These are phyloP conservation scores for Trichoderma lentiforme DNA, from an alignment of 2,329 filamentous ascomycete genomes.

Conservation along the genomic window DNA sequence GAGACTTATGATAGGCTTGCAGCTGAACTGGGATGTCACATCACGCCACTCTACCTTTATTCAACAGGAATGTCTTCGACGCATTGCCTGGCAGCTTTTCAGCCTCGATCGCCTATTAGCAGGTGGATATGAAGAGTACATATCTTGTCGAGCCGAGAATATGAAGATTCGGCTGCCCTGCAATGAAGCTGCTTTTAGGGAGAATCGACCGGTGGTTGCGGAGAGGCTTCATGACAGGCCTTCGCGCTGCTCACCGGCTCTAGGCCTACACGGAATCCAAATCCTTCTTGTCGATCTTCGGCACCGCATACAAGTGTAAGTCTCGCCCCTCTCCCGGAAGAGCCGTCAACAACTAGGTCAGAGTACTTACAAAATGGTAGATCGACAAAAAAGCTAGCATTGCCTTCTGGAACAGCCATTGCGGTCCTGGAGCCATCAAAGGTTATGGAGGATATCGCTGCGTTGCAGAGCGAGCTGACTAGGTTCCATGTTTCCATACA, in stretches of 20 bases:
- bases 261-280: slow-evolving; percentile 35
- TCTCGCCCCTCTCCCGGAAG: not conserved
- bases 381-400: slow-evolving; percentile 28
- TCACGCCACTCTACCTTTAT: slow-evolving; percentile 30
- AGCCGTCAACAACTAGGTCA: too few relatives aligned
- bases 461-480: slow-evolving; percentile 38
- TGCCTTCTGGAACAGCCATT: slow-evolving; percentile 20
- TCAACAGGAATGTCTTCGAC: slow-evolving; percentile 36
- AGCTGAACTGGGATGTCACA: slow-evolving; percentile 39
- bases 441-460: slow-evolving; percentile 37
- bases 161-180: slow-evolving; percentile 40
- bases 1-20: slow-evolving; percentile 37
- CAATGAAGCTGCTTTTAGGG: slow-evolving; percentile 32
- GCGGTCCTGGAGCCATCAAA: slow-evolving; percentile 34
- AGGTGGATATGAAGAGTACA: slow-evolving; percentile 40
- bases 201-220: slow-evolving; percentile 30
- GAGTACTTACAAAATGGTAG: slow-evolving; percentile 18
- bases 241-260: slow-evolving; percentile 23
- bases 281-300: slow-evolving; percentile 36
- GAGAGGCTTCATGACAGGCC: slow-evolving; percentile 33
- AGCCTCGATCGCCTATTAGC: slow-evolving; percentile 38
- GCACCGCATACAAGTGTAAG: slow-evolving; percentile 38
- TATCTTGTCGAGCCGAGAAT: slow-evolving; percentile 35
- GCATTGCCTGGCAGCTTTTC: slow-evolving; percentile 40
- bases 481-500: slow-evolving; percentile 36